phyloP scores from a whole-genome alignment of 371 early-diverging fungal species.

The Mucor circinelloides region DNA sequence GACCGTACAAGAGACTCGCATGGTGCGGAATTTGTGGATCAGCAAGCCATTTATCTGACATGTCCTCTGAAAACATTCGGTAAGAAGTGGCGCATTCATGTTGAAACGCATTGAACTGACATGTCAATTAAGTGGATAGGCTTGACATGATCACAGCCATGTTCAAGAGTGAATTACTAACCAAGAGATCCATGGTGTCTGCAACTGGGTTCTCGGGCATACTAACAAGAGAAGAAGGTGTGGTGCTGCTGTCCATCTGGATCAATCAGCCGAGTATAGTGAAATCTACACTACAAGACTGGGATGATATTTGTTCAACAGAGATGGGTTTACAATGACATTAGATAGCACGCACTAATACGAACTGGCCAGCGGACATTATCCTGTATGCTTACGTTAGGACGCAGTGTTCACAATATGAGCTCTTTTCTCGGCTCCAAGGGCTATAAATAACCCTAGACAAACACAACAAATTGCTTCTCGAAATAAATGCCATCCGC shows the following conservation, averaged over 20 bases:
- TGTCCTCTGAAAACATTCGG: slow-evolving; percentile 40
- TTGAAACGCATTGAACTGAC: background rate
- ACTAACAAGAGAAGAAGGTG: slow-evolving; percentile 35
- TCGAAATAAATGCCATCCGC: no score
- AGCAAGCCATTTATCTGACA: slow-evolving; percentile 33
- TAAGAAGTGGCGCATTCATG: slow-evolving; percentile 4
- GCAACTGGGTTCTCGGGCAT: slow-evolving; percentile 26
- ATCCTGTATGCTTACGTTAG: background rate
- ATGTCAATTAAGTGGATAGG: background rate
- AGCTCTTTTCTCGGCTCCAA: background rate
- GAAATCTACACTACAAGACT: slow-evolving; percentile 27
- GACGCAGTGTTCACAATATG: no score
- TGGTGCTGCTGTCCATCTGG: slow-evolving; percentile 44
- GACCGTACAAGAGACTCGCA: slow-evolving; percentile 14
- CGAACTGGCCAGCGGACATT: no score
- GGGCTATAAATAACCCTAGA: no score
- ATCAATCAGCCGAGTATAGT: slow-evolving; percentile 41
- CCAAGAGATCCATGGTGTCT: slow-evolving; percentile 19
- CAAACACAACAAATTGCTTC: no score
- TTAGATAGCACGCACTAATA: background rate
- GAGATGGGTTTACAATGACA: slow-evolving; percentile 13
- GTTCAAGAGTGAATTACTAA: slow-evolving; percentile 32
- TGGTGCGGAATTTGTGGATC: slow-evolving; percentile 20
- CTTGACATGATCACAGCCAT: slow-evolving; percentile 23
- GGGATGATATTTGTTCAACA: slow-evolving; percentile 35